A percentile compares a stretch with the other conserved stretches of the same genome.
Conservation (phyloP, 768 basidiomycete genomes). For the Termitomyces heimii region DNA sequence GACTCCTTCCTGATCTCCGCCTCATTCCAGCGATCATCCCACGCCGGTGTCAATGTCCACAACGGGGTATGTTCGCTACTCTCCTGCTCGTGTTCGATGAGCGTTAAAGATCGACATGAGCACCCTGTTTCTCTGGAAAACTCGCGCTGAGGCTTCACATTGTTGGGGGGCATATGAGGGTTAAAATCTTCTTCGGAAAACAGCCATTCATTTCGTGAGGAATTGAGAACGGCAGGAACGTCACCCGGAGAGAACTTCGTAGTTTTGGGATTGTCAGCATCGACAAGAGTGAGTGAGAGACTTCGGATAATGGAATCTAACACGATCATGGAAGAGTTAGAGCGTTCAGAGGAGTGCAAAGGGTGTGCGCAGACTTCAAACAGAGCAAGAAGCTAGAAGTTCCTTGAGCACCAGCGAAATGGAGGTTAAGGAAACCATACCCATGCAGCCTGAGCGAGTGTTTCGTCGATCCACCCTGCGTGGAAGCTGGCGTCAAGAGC, state of each 20-base stretch:
- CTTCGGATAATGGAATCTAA: constrained; percentile 66
- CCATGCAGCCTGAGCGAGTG: constrained; percentile 72
- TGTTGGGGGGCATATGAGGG: constrained; percentile 6
- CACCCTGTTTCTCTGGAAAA: constrained; percentile 26
- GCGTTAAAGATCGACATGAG: constrained; percentile 42
- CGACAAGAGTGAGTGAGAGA: constrained; percentile 53
- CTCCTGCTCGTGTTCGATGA: constrained; percentile 46
- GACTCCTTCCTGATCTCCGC: constrained; percentile 66
- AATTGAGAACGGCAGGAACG: constrained; percentile 38
- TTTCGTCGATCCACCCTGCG: constrained; percentile 68
- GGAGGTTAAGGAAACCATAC: constrained; percentile 28
- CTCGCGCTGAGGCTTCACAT: neutral
- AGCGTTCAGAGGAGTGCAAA: constrained; percentile 44
- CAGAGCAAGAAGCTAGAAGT: constrained; percentile 54
- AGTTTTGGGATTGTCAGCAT: constrained; percentile 47
- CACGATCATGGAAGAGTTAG: constrained; percentile 49
- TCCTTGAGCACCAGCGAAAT: neutral
- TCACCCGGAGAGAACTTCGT: constrained; percentile 41
- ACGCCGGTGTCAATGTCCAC: constrained; percentile 62
- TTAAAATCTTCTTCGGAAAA: constrained; percentile 16
- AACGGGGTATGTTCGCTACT: constrained; percentile 48
- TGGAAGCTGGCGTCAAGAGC: constrained; percentile 68
- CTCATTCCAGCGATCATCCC: constrained; percentile 53
- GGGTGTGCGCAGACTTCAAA: constrained; percentile 74
- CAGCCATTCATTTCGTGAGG: constrained; percentile 15